Evolutionary conservation across 768 basidiomycete genomes (phyloP).

Genomic region (Floccularia luteovirens): DNA sequence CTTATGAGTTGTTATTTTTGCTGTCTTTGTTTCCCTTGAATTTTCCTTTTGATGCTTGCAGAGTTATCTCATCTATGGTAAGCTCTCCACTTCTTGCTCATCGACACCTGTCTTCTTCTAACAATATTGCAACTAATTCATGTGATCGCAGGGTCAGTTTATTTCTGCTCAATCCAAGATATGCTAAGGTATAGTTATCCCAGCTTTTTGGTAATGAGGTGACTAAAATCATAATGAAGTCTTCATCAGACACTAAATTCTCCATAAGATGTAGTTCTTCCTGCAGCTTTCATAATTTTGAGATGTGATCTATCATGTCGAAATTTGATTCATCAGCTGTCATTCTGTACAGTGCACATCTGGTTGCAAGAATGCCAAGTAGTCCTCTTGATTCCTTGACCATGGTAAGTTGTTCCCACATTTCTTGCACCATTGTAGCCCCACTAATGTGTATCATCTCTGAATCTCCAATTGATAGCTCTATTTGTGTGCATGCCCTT

Average conservation of each 20-base stretch:
- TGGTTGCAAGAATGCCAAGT: conserved; percentile 12
- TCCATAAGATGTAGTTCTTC: conserved; percentile 16
- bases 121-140: conserved; percentile 14
- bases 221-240: conserved; percentile 20
- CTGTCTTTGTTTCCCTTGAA: conserved; percentile 3
- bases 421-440: conserved; percentile 9
- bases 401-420: conserved; percentile 13
- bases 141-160: conserved; percentile 11
- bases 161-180: conserved; percentile 12
- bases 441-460: conserved; percentile 15
- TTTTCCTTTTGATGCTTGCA: background rate
- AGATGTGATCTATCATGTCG: conserved; percentile 13
- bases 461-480: conserved; percentile 12
- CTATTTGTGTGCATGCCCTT: conserved; percentile 11
- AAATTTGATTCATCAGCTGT: conserved; percentile 11
- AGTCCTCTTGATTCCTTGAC: conserved; percentile 12
- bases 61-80: background rate
- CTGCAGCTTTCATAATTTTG: conserved; percentile 10
- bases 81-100: conserved; percentile 2
- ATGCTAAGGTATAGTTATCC: conserved; percentile 17
- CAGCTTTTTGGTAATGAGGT: conserved; percentile 19
- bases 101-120: conserved; percentile 13
- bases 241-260: conserved; percentile 16
- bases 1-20: conserved; percentile 4
- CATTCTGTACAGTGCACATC: conserved; percentile 10